Evolutionary conservation across 2,329 filamentous ascomycete genomes (phyloP).

Genomic region (Botrytis paeoniae): DNA sequence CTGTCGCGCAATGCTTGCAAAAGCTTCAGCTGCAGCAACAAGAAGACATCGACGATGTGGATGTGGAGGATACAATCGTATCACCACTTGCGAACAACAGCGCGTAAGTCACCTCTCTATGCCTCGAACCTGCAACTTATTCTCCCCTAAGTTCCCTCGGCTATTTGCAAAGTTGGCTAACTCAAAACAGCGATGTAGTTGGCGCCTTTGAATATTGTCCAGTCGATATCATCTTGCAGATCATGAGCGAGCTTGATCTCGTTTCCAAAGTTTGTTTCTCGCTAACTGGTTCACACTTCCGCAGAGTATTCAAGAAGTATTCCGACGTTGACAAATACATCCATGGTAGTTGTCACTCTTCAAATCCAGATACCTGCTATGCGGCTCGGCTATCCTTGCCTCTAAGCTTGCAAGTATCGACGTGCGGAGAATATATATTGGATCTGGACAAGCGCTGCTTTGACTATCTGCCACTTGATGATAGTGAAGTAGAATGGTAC

Average conservation of each 20-base stretch:
- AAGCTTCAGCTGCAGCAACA: background rate
- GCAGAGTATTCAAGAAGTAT: background rate
- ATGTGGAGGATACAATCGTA: background rate
- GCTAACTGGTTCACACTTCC: background rate
- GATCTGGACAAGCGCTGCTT: background rate
- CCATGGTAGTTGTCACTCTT: background rate
- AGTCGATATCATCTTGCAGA: background rate
- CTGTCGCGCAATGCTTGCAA: background rate
- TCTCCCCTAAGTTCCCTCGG: too few relatives aligned
- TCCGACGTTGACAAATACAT: background rate
- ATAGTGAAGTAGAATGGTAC: background rate
- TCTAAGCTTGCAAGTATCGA: background rate
- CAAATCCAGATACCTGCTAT: background rate
- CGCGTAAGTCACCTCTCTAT: background rate
- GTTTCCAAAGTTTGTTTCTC: constrained; percentile 1
- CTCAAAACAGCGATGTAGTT: background rate
- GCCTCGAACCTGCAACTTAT: background rate
- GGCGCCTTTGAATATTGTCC: background rate
- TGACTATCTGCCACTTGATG: background rate
- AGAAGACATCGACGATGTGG: background rate
- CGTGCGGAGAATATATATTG: background rate
- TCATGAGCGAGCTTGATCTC: background rate
- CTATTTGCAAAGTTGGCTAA: background rate
- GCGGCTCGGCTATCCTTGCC: background rate
- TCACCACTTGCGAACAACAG: background rate